These are phyloP conservation scores for Xylariaceae sp. DNA, from an alignment of 2,329 filamentous ascomycete genomes.

Conservation along the genomic window DNA sequence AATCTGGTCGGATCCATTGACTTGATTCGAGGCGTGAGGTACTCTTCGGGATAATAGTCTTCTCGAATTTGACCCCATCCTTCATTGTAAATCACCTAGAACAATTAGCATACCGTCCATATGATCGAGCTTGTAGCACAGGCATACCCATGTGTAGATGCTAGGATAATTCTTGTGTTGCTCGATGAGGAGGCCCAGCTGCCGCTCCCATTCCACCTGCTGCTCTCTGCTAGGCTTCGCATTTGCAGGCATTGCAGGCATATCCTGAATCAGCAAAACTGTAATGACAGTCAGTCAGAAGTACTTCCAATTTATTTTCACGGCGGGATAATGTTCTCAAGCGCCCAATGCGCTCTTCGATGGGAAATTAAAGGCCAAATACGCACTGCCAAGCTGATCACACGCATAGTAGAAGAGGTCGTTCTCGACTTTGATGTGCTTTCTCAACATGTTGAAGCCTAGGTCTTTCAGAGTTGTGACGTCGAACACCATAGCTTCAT, in stretches of 20 bases:
- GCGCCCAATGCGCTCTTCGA: too few species aligned
- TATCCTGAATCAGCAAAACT: constrained; percentile 68
- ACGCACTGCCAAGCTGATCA: constrained; percentile 60
- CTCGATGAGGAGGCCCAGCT: constrained; percentile 57
- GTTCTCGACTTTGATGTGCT: constrained; percentile 50
- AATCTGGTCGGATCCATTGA: constrained; percentile 60
- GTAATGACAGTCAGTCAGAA: too few species aligned
- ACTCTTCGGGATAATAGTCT: constrained; percentile 49
- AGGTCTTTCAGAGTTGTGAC: constrained; percentile 59
- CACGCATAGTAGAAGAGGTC: constrained; percentile 65
- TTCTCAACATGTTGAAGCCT: constrained; percentile 67
- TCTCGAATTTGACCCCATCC: constrained; percentile 60
- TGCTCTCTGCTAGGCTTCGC: constrained; percentile 35
- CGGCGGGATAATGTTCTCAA: too few species aligned
- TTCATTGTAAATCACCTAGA: constrained; percentile 64
- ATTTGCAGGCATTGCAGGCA: constrained; percentile 52
- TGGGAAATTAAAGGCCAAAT: too few species aligned
- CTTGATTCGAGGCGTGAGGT: constrained; percentile 50
- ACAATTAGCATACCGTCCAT: neutral
- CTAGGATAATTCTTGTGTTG: constrained; percentile 62
- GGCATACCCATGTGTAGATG: constrained; percentile 58
- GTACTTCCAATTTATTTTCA: too few species aligned
- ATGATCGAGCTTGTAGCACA: too few species aligned
- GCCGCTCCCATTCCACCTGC: constrained; percentile 49
- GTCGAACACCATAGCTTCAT: constrained; percentile 65